Percentiles rank a stretch among this genome's conserved stretches.
Evolutionary conservation across 371 early-diverging fungal genomes (phyloP).

Genomic region (Lichtheimia ramosa): DNA sequence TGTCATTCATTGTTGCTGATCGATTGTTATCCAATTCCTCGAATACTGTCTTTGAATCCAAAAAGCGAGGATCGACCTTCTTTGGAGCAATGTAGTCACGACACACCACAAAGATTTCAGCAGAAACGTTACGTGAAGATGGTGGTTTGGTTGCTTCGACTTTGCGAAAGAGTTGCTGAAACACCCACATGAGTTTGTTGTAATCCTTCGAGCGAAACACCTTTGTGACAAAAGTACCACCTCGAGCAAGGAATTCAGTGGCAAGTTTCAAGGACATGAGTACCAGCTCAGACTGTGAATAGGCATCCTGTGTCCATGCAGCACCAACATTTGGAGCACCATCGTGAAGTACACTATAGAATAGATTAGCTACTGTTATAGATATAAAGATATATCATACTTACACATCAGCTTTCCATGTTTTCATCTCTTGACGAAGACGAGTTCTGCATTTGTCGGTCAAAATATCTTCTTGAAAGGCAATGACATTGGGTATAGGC

Average conservation of each 20-base stretch:
- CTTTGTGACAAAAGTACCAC: conserved; percentile 99
- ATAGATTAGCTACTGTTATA: not conserved
- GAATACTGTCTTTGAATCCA: conserved; percentile 96
- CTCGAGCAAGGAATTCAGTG: conserved; percentile 91
- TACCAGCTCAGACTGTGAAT: conserved; percentile 96
- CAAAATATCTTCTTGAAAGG: conserved; percentile 98
- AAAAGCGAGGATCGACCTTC: conserved; percentile 92
- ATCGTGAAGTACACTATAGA: conserved; percentile 92
- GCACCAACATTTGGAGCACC: conserved; percentile 99
- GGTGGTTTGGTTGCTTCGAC: conserved; percentile 99
- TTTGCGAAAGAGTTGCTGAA: conserved; percentile 95
- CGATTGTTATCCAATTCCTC: conserved; percentile 77
- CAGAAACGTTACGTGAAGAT: conserved; percentile 99
- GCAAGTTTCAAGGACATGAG: conserved; percentile 96
- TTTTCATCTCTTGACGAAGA: conserved; percentile 88
- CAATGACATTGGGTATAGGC: conserved; percentile 95
- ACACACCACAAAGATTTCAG: conserved; percentile 99
- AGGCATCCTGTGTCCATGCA: conserved; percentile 99
- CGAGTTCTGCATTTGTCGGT: conserved; percentile 90
- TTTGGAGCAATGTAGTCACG: conserved; percentile 93
- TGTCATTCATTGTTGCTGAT: conserved; percentile 52
- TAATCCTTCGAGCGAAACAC: conserved; percentile 99
- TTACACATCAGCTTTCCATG: conserved; percentile 98
- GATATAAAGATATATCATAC: conserved; percentile 4
- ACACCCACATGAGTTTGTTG: conserved; percentile 97